A percentile compares a stretch with the other conserved stretches of the same genome.
Conservation (phyloP, 2,329 filamentous ascomycete species). For the Pezicula radicicola region DNA sequence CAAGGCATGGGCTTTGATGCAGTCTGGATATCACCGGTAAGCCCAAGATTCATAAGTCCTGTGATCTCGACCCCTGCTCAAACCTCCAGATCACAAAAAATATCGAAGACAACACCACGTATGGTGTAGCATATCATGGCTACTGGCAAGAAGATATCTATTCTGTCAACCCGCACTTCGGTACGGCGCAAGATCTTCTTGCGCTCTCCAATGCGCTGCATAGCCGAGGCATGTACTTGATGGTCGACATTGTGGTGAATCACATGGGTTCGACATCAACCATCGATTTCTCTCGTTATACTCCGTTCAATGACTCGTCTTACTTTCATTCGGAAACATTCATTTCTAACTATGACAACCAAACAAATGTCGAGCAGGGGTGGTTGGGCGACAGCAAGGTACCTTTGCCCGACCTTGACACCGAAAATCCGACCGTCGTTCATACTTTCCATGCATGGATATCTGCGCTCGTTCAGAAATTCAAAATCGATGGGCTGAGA, state of each 20-base stretch:
- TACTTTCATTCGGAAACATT: slow-evolving; percentile 6
- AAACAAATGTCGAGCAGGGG: slow-evolving; percentile 33
- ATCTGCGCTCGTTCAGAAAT: slow-evolving; percentile 35
- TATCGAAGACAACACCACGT: slow-evolving; percentile 24
- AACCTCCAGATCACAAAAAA: slow-evolving; percentile 30
- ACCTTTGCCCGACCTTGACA: slow-evolving; percentile 38
- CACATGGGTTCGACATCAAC: slow-evolving; percentile 36
- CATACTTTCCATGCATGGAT: slow-evolving; percentile 37
- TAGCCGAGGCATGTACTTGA: slow-evolving; percentile 41
- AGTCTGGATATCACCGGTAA: slow-evolving; percentile 31
- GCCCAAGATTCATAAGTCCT: slow-evolving; percentile 15
- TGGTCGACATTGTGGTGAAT: slow-evolving; percentile 47
- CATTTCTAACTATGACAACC: slow-evolving; percentile 26
- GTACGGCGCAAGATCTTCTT: slow-evolving; percentile 40
- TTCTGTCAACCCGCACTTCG: slow-evolving; percentile 42
- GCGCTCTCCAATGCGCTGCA: slow-evolving; percentile 39
- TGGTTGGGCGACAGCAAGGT: slow-evolving; percentile 41
- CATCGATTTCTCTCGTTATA: slow-evolving; percentile 33
- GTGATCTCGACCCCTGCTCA: not conserved
- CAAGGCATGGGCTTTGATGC: slow-evolving; percentile 46
- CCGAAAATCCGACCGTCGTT: slow-evolving; percentile 34
- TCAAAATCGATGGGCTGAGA: slow-evolving; percentile 43
- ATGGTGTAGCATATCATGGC: slow-evolving; percentile 41
- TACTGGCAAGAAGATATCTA: slow-evolving; percentile 45
- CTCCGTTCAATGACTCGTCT: slow-evolving; percentile 24